A percentile compares a stretch with the other conserved stretches of the same genome.
phyloP scores from a whole-genome alignment of 2,329 filamentous ascomycete species.

The Apiospora sp. region DNA sequence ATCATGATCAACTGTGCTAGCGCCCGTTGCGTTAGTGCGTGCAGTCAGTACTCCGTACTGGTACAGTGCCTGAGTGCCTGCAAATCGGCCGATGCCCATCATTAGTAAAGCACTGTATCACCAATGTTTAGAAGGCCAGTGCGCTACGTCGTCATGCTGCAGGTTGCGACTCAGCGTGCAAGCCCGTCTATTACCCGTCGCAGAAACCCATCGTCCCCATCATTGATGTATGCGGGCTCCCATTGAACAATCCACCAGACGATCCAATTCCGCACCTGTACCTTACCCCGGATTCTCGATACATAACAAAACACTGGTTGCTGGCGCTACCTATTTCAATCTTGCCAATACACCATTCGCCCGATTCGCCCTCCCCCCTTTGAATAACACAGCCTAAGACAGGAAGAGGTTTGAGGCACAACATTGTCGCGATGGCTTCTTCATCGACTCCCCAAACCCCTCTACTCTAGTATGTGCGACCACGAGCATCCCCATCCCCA shows the following conservation, averaged over 20 bases:
- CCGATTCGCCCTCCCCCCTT: not conserved
- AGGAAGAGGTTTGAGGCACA: not conserved
- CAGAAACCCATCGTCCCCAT: constrained; percentile 16
- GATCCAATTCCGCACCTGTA: constrained; percentile 16
- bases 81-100: not conserved
- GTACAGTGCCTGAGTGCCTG: not conserved
- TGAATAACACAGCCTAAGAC: not conserved
- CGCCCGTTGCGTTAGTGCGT: not conserved
- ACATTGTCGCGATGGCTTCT: constrained; percentile 66
- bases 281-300: constrained; percentile 17
- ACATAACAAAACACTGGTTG: not conserved
- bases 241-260: constrained; percentile 21
- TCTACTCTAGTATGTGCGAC: constrained; percentile 72
- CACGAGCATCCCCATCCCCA: constrained; percentile 25
- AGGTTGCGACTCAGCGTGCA: constrained; percentile 1
- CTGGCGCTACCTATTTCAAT: not conserved
- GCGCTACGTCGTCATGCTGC: constrained; percentile 15
- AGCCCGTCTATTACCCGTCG: not conserved
- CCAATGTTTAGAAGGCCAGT: not conserved
- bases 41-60: not conserved
- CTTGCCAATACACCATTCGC: not conserved
- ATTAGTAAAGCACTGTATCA: not conserved
- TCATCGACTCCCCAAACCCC: constrained; percentile 73
- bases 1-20: not conserved
- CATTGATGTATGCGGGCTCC: constrained; percentile 16